phyloP scores from a whole-genome alignment of 345 rosid species.

The Mercurialis annua region DNA sequence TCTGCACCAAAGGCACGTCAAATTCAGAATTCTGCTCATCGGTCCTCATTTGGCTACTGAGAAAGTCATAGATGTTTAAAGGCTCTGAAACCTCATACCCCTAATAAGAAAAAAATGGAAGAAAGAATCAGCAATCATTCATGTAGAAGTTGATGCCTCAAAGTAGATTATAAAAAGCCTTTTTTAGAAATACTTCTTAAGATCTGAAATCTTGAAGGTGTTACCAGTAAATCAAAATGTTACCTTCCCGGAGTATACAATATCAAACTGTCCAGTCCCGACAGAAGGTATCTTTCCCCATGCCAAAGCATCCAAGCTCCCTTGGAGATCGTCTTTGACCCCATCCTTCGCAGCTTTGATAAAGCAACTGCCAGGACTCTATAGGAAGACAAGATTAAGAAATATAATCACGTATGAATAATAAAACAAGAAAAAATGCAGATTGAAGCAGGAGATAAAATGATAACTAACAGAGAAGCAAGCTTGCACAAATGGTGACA shows the following conservation, averaged over 20 bases:
- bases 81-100: slow-evolving; percentile 44
- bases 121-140: slow-evolving; percentile 3
- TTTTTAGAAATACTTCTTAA: neutral
- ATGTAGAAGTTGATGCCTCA: neutral
- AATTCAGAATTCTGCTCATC: slow-evolving; percentile 24
- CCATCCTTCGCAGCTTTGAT: slow-evolving; percentile 85
- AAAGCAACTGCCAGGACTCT: slow-evolving; percentile 82
- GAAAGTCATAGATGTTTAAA: slow-evolving; percentile 50
- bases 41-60: slow-evolving; percentile 35
- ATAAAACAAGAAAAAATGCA: slow-evolving; percentile 6
- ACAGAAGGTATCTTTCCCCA: slow-evolving; percentile 77
- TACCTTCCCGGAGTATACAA: slow-evolving; percentile 64
- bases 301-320: slow-evolving; percentile 72
- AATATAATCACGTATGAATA: slow-evolving; percentile 5
- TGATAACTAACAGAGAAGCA: slow-evolving; percentile 75
- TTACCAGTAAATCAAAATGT: slow-evolving; percentile 5
- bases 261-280: slow-evolving; percentile 79
- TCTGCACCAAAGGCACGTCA: slow-evolving; percentile 26
- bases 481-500: slow-evolving; percentile 82
- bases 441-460: neutral
- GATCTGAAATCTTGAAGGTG: too few species aligned
- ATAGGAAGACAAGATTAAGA: slow-evolving; percentile 17
- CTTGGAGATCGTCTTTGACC: slow-evolving; percentile 60
- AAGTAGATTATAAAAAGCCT: neutral
- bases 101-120: slow-evolving; percentile 31